phyloP scores from a whole-genome alignment of 805 yeast genomes.

The Saccharomycopsis babjevae region DNA sequence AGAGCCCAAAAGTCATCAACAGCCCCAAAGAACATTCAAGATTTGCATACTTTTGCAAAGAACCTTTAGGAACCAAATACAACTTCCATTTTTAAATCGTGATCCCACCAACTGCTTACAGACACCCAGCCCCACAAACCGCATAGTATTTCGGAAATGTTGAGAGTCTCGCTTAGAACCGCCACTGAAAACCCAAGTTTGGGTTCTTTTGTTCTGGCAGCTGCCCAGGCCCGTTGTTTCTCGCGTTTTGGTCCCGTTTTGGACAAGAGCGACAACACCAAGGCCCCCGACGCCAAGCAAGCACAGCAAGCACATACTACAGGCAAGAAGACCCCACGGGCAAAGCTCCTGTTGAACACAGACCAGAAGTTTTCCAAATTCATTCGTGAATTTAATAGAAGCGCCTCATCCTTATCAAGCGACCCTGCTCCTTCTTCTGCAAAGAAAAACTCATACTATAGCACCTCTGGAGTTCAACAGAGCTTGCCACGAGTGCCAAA shows the following conservation, averaged over 20 bases:
- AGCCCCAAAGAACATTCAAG: too few relatives aligned
- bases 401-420: neutral
- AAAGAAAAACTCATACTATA: neutral
- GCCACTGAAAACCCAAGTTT: neutral
- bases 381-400: slow-evolving; percentile 13
- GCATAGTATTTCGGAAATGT: too few relatives aligned
- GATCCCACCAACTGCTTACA: too few relatives aligned
- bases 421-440: neutral
- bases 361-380: slow-evolving; percentile 17
- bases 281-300: neutral
- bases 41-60: too few relatives aligned
- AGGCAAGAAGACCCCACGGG: neutral
- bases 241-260: neutral
- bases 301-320: neutral
- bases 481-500: slow-evolving; percentile 12
- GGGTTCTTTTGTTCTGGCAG: neutral
- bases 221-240: neutral
- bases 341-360: slow-evolving; percentile 6
- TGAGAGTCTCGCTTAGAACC: too few relatives aligned
- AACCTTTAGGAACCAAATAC: too few relatives aligned
- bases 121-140: too few relatives aligned
- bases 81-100: too few relatives aligned
- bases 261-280: neutral
- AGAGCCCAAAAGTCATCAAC: too few relatives aligned
- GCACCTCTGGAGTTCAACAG: neutral